phyloP scores from a whole-genome alignment of 2,329 filamentous ascomycete genomes.

The Botrytis hyacinthi region DNA sequence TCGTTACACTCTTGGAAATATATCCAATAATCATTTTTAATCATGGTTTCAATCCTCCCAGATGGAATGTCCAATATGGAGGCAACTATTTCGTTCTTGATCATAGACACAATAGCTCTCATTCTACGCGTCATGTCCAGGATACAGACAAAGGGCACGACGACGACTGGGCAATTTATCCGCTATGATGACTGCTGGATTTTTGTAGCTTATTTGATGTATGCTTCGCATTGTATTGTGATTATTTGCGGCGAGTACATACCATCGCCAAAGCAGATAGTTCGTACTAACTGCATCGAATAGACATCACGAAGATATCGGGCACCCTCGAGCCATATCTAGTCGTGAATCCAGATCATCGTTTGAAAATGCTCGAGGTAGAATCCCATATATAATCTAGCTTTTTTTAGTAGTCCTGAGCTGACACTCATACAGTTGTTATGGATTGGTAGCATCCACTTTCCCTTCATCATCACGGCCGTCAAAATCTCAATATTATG shows the following conservation, averaged over 20 bases:
- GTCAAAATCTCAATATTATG: conserved; percentile 20
- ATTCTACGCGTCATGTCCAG: conserved; percentile 12
- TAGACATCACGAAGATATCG: conserved; percentile 9
- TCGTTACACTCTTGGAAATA: neutral
- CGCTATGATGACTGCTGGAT: conserved; percentile 17
- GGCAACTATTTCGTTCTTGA: conserved; percentile 6
- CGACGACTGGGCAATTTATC: neutral
- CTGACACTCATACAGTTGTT: neutral
- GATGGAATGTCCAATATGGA: conserved; percentile 10
- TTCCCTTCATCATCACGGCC: conserved; percentile 11
- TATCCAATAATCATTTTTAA: neutral
- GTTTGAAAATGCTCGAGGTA: conserved; percentile 14
- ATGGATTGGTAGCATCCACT: conserved; percentile 18
- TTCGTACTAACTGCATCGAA: neutral
- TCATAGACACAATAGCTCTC: conserved; percentile 7
- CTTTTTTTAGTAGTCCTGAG: neutral
- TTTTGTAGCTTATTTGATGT: conserved; percentile 14
- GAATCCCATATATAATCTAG: neutral
- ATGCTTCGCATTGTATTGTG: conserved; percentile 6
- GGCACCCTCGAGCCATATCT: conserved; percentile 14
- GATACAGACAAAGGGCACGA: neutral
- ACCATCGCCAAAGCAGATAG: neutral
- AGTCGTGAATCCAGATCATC: neutral
- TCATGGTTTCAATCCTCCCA: neutral
- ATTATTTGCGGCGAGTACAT: conserved; percentile 14